Base-by-base conservation (phyloP, 805 yeast species). In the Yarrowia sp. region DNA sequence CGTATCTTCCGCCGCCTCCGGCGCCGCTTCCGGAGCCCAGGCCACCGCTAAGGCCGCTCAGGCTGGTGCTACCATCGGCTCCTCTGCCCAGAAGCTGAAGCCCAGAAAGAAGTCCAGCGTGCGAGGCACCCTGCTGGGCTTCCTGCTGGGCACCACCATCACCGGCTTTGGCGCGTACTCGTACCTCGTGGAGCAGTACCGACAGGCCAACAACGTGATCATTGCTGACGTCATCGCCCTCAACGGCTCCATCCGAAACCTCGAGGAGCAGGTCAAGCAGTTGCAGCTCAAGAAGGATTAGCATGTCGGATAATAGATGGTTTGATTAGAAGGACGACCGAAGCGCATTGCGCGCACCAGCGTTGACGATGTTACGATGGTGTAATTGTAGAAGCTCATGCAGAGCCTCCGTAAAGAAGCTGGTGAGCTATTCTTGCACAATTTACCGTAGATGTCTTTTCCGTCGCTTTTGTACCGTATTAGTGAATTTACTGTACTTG, bases 91-190 rank as follows among this genome's bases (percentile, higher is more conserved):
- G 46, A 38, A 55, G 38, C 61, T 39, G 36, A 55, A 55, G 47
- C 46, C 46, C 35, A 35, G 47, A 38, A 55, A 55, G 47, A 55
- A 55, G 47, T 55, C 61, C 38, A 38, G 44, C 25, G 53, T 58
- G 5, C 51, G 53, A 21, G 70, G 67, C 41, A 76, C 79, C 5
- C 77, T 90, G 65, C 76, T 88, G 61, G 97, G 97, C 1, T 90
- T 90, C 74, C 79, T 90, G 61, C 77, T 85, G 29, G 96, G 97
- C 46, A 87, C 86, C 36, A 78, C 90, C 21, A 72, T 81, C 65
- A 87, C 96, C 16, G 92, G 96, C 2, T 81, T 81, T 62, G 88
- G 83, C 7, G 84, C 92, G 14, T 90, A 90, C 77, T 86, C 83
- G 72, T 90, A 88, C 74, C 78, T 88, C 66, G 74, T 88, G 63